These are phyloP conservation scores for Botryococcus braunii DNA, from an alignment of 163 green algal species.

Conservation along the genomic window DNA sequence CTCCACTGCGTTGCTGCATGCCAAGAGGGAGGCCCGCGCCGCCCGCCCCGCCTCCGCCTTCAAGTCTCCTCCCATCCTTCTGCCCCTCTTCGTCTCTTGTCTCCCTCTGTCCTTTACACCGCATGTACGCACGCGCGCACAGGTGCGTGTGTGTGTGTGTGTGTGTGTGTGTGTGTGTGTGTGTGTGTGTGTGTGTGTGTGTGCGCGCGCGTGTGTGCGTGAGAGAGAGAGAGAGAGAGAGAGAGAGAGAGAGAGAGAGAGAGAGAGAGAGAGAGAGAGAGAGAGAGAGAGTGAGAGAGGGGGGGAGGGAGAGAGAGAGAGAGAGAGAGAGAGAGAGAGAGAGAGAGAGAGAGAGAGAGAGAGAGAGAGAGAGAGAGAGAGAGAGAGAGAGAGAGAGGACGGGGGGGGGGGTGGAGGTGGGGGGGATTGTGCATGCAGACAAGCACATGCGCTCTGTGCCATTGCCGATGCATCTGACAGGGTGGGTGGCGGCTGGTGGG, in stretches of 20 bases:
- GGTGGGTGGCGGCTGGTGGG: too few species aligned
- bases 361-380: not conserved
- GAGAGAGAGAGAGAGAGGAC: not conserved
- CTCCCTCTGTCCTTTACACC: not conserved
- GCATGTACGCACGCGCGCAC: not conserved
- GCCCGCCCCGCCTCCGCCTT: slow-evolving; percentile 25
- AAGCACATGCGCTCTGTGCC: not conserved
- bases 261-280: too few species aligned
- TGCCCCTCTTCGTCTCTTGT: not conserved
- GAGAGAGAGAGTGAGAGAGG: not conserved
- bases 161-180: too few species aligned
- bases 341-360: not conserved
- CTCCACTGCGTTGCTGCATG: slow-evolving; percentile 47
- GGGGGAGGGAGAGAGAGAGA: not conserved
- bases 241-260: not conserved
- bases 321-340: not conserved
- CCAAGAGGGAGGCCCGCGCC: slow-evolving; percentile 35
- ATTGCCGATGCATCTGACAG: too few species aligned
- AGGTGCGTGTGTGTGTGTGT: too few species aligned
- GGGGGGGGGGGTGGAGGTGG: not conserved
- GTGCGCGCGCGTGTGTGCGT: too few species aligned
- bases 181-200: too few species aligned
- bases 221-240: not conserved
- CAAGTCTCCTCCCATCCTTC: slow-evolving; percentile 4
- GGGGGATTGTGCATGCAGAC: not conserved